Base-by-base conservation (phyloP, 2,329 filamentous ascomycete species). In the Fusarium duplospermum region DNA sequence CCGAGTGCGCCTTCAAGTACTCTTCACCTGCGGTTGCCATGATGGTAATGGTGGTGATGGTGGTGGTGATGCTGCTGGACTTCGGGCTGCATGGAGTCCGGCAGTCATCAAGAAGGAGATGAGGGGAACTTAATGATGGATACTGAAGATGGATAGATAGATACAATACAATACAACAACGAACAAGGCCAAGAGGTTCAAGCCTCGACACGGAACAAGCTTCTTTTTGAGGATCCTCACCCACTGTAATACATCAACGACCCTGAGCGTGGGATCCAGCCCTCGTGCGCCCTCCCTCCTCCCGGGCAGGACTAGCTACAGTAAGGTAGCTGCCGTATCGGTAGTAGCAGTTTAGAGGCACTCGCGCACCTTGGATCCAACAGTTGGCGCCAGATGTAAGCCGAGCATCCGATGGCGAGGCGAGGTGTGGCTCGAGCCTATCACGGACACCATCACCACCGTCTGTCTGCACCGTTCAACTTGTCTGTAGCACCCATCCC, bases 1-100 rank as follows among this genome's bases (percentile, higher is more conserved):
- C 69, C 24, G 71, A 54, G 42, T 74, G 73, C 20, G 27, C 16
- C 35, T 31, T 62, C 16, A 72, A 40, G 36, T 70, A 74, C 45
- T 69, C 59, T 62, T 73, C 60, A 33, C 52, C 42, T 27, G 36
- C 7, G 35, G 69, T 60, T 24, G 14, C 27, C 73, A 75, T 75
- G 62, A 16, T 71, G 42, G 18, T 52, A 22, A 18, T 56, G 18
- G 18, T 36, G 50, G 20, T 54, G 27, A 13, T 35, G 13, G 18
- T 52, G 27, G 18, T 56, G 18, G 18, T 42, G 50, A 31, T 54
- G 47, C 24, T 29, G 47, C 47, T 52, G 47, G 24, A 24, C 11
- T 60, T 58, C 31, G 24, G 40, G 38, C 36, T 13, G 38, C 68
- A 69, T 63, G 24, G 40, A 59, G 20, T 18, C 35, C 35, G n/a